phyloP scores from a whole-genome alignment of 73 alveolate genomes.

The Paramecium sonneborni region DNA sequence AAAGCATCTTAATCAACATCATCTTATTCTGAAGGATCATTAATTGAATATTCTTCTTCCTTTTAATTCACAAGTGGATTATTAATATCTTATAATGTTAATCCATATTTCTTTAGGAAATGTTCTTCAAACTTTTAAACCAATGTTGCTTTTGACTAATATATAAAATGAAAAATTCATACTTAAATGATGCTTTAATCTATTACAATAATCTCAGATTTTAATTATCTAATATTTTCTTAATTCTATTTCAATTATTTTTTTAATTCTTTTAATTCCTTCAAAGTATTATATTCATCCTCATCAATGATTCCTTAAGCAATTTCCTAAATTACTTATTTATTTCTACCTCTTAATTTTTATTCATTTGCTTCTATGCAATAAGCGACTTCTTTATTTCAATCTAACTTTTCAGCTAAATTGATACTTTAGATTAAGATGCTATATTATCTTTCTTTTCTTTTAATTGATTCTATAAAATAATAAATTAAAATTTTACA shows the following conservation, averaged over 20 bases:
- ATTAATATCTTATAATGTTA: slow-evolving; percentile 53
- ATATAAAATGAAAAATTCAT: background rate
- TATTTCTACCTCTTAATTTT: slow-evolving; percentile 76
- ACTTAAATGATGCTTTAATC: slow-evolving; percentile 78
- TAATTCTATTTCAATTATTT: slow-evolving; percentile 85
- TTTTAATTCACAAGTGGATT: slow-evolving; percentile 58
- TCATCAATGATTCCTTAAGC: slow-evolving; percentile 93
- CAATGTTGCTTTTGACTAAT: slow-evolving; percentile 71
- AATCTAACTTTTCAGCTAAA: slow-evolving; percentile 70
- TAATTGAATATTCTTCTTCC: slow-evolving; percentile 67
- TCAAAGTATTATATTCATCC: slow-evolving; percentile 90
- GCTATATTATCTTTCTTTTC: slow-evolving; percentile 78
- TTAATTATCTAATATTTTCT: slow-evolving; percentile 82
- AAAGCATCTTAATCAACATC: slow-evolving; percentile 95
- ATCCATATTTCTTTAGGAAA: slow-evolving; percentile 80
- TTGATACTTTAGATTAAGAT: slow-evolving; percentile 50
- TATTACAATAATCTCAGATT: slow-evolving; percentile 80
- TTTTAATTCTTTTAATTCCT: slow-evolving; percentile 90
- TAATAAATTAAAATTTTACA: background rate
- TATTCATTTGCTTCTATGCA: slow-evolving; percentile 84
- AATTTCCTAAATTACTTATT: slow-evolving; percentile 17
- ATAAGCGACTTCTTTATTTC: slow-evolving; percentile 70
- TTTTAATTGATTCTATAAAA: slow-evolving; percentile 81
- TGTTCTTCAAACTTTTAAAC: slow-evolving; percentile 79
- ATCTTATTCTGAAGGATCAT: slow-evolving; percentile 80